A percentile compares a stretch with the other conserved stretches of the same genome.
Evolutionary conservation across 352 stramenopile genomes (phyloP).

Genomic region (Phytophthora capsici): DNA sequence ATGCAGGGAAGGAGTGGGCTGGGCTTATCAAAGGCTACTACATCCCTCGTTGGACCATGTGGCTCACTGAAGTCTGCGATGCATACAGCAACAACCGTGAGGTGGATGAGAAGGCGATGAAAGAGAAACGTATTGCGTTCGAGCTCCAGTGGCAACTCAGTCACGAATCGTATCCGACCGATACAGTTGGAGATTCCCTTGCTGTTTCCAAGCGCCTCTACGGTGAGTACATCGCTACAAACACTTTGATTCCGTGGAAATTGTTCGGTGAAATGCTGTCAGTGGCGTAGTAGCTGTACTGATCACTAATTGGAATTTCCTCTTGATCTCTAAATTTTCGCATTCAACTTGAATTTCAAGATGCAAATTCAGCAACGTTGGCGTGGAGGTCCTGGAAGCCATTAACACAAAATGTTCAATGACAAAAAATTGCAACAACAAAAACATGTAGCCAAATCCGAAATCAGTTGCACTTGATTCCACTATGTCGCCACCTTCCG

Average conservation of each 20-base stretch:
- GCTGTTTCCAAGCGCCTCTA: conserved; percentile 63
- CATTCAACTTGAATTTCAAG: too few relatives aligned
- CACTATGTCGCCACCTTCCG: conserved; percentile 4
- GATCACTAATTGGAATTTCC: too few relatives aligned
- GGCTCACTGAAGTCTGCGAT: conserved; percentile 73
- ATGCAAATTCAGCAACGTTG: background rate
- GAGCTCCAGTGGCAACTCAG: conserved; percentile 82
- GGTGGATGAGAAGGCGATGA: conserved; percentile 56
- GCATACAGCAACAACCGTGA: conserved; percentile 65
- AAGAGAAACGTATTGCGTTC: conserved; percentile 58
- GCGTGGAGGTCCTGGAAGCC: conserved; percentile 17
- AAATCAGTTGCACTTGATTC: conserved; percentile 18
- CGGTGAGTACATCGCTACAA: conserved; percentile 42
- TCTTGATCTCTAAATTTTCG: too few relatives aligned
- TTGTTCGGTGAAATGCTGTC: conserved; percentile 11
- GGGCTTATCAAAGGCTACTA: conserved; percentile 77
- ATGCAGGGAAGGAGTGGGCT: conserved; percentile 80
- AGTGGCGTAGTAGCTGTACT: conserved; percentile 4
- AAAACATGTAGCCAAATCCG: conserved; percentile 15
- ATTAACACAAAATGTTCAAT: conserved; percentile 13
- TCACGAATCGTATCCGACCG: conserved; percentile 58
- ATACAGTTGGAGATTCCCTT: conserved; percentile 50
- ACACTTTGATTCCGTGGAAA: conserved; percentile 21
- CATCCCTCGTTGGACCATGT: conserved; percentile 73
- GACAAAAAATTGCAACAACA: conserved; percentile 1